phyloP scores from a whole-genome alignment of 2,329 filamentous ascomycete species.

The Exserohilum rostratum region DNA sequence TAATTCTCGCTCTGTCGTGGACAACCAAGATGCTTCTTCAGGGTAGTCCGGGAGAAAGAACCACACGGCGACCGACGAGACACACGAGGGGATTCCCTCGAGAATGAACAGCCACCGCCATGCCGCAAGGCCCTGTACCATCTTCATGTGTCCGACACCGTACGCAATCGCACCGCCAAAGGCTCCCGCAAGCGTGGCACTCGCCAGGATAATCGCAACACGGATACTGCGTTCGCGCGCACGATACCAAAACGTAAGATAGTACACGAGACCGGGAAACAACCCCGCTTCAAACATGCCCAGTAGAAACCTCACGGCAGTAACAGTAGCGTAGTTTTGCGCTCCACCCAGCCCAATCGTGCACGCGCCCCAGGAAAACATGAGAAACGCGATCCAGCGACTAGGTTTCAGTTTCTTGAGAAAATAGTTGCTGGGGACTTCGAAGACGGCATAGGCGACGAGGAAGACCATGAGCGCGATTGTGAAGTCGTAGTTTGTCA shows the following conservation, averaged over 20 bases:
- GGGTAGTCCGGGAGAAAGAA: conserved; percentile 58
- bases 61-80: conserved; percentile 46
- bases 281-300: conserved; percentile 36
- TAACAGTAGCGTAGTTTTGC: conserved; percentile 50
- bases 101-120: conserved; percentile 38
- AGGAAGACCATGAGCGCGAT: conserved; percentile 40
- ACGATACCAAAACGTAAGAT: conserved; percentile 64
- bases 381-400: conserved; percentile 50
- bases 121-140: conserved; percentile 42
- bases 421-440: conserved; percentile 64
- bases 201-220: conserved; percentile 63
- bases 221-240: conserved; percentile 63
- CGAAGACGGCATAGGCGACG: conserved; percentile 48
- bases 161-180: conserved; percentile 64
- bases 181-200: conserved; percentile 61
- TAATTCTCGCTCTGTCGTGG: conserved; percentile 46
- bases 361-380: conserved; percentile 51
- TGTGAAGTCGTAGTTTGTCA: conserved; percentile 64
- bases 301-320: conserved; percentile 52
- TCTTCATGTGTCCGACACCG: conserved; percentile 53
- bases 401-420: conserved; percentile 62
- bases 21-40: conserved; percentile 56
- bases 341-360: conserved; percentile 55
- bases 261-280: conserved; percentile 53
- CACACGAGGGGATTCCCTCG: conserved; percentile 30